Percentiles rank a stretch among this genome's conserved stretches.
Evolutionary conservation across 1,284 basidiomycete genomes (phyloP).

Genomic region (Puccinia horiana): DNA sequence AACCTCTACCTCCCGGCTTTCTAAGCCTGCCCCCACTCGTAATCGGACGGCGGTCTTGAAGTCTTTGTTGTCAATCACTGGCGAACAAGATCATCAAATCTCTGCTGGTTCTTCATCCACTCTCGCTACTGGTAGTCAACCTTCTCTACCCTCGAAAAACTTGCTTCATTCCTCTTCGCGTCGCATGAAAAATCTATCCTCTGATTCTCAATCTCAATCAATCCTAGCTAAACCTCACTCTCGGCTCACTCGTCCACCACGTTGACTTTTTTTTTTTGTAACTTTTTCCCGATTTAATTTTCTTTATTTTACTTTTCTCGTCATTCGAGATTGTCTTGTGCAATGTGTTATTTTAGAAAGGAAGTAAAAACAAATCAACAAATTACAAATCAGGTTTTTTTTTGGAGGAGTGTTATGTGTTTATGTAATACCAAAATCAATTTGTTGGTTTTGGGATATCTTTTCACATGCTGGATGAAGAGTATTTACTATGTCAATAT

Average conservation of each 20-base stretch:
- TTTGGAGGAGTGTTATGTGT: no score
- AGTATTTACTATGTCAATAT: no score
- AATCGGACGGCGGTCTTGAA: constrained; percentile 5
- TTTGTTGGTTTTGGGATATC: no score
- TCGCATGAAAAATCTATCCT: background rate
- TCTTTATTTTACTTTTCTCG: background rate
- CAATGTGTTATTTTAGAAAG: no score
- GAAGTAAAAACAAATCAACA: no score
- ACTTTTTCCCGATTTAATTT: background rate
- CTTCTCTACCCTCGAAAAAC: background rate
- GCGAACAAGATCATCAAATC: background rate
- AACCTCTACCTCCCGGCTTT: background rate
- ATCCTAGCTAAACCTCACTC: background rate
- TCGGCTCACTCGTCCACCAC: constrained; percentile 1
- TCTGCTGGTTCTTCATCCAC: background rate
- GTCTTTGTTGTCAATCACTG: constrained; percentile 29
- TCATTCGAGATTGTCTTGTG: background rate
- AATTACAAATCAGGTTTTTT: no score
- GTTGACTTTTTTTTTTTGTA: background rate
- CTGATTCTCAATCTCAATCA: background rate
- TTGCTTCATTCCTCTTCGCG: background rate
- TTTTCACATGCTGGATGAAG: no score
- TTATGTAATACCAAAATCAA: no score
- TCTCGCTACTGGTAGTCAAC: background rate
- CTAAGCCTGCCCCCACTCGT: background rate